Base-by-base conservation (phyloP, 257 asterid genomes). In the Solanum corneliomulleri region DNA sequence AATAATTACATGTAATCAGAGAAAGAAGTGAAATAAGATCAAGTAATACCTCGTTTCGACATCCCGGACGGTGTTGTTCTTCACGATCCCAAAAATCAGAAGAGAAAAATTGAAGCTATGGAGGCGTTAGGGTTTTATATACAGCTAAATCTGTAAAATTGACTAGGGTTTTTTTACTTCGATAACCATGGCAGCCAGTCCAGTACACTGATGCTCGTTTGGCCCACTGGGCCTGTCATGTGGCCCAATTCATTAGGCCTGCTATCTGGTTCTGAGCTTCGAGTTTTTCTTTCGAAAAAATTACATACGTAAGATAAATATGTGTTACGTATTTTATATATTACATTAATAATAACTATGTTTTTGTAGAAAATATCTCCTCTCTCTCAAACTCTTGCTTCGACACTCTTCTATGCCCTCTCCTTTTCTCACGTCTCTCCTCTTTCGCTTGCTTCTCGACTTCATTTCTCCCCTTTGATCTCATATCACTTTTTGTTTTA, bases 21-120 rank as follows among this genome's bases (percentile, higher is more conserved):
- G 5, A n/a, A 56, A 64, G 3, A n/a, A n/a, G 56, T 13, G 7
- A 11, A 2, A 33, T 29, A 18, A 15, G 75, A 39, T 80, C 18
- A 49, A 68, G n/a, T n/a, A 12, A 13, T 90, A 92, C 94, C 94
- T 92, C 95, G 92, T 90, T 92, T 92, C 92, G 95, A 92, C 95
- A 92, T 92, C 33, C 66, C 41, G 41, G 27, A 78, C 66, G 16
- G 10, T 25, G 62, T 8, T 27, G 84, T 25, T 44, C 84, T 77
- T 77, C 84, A 8, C 60, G 66, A 29, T 29, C 10, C 41, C 83
- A 66, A 23, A 62, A 27, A 82, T 31, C 15, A 23, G 18, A 27
- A 49, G 41, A 47, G 84, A 23, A 29, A 27, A 27, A 20, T 7
- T 66, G 49, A 18, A 1, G 11, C 3, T 8, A 2, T 0, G 45